phyloP scores from a whole-genome alignment of 1,139 yeast genomes.

The Geotrichum restrictum region DNA sequence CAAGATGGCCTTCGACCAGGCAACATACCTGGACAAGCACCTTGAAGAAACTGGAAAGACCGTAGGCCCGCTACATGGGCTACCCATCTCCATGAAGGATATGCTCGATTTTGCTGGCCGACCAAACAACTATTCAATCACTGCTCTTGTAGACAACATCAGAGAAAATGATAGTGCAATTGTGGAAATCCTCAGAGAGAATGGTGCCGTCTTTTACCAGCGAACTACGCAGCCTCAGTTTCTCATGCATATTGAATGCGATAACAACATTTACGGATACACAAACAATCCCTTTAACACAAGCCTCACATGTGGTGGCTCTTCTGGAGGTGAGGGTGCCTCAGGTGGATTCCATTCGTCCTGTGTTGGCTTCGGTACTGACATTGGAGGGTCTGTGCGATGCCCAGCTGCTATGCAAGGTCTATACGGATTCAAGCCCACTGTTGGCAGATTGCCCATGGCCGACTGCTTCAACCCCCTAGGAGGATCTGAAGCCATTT shows the following conservation, averaged over 20 bases:
- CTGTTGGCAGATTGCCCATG: constrained; percentile 46
- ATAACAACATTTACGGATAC: constrained; percentile 46
- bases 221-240: constrained; percentile 60
- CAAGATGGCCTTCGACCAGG: constrained; percentile 39
- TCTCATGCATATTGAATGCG: constrained; percentile 52
- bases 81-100: constrained; percentile 54
- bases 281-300: constrained; percentile 49
- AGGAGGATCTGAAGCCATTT: constrained; percentile 43
- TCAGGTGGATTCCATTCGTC: constrained; percentile 50
- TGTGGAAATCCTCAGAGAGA: constrained; percentile 43
- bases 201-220: constrained; percentile 55
- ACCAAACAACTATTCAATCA: constrained; percentile 44
- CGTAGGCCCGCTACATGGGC: constrained; percentile 50
- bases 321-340: constrained; percentile 63
- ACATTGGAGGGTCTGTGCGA: constrained; percentile 62
- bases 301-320: constrained; percentile 51
- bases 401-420: constrained; percentile 56
- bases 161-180: constrained; percentile 33
- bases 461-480: constrained; percentile 44
- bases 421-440: constrained; percentile 52
- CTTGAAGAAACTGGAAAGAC: constrained; percentile 40
- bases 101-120: constrained; percentile 46
- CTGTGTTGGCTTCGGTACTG: constrained; percentile 56
- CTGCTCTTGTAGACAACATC: constrained; percentile 35
- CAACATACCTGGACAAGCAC: constrained; percentile 45